Percentiles rank a stretch among this genome's conserved stretches.
These are phyloP conservation scores for Diplodia scrobiculata DNA, from an alignment of 2,329 filamentous ascomycete species.

Conservation along the genomic window DNA sequence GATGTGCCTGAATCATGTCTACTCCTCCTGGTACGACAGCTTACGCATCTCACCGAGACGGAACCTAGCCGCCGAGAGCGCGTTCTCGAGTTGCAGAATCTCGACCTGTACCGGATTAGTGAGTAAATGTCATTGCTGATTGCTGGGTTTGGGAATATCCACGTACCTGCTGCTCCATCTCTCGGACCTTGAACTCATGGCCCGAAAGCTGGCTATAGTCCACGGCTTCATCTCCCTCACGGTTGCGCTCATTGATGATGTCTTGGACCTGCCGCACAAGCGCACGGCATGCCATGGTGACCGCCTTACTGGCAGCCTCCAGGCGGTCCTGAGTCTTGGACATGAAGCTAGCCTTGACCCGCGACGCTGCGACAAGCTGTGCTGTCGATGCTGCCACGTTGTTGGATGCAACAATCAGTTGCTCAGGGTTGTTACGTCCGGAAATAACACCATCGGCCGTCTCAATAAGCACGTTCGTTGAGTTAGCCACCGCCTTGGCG, in stretches of 20 bases:
- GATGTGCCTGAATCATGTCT: neutral
- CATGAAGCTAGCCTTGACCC: conserved; percentile 98
- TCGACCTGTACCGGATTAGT: conserved; percentile 67
- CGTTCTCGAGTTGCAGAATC: conserved; percentile 92
- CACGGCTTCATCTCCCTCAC: conserved; percentile 73
- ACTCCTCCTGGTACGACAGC: conserved; percentile 85
- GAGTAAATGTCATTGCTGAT: neutral
- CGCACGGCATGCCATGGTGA: conserved; percentile 81
- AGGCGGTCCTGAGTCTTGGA: conserved; percentile 92
- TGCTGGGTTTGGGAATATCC: neutral
- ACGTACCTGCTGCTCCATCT: conserved; percentile 99
- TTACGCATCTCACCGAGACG: conserved; percentile 96
- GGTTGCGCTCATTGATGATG: conserved; percentile 85
- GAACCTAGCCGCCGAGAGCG: conserved; percentile 74
- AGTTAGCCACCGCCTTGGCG: conserved; percentile 90
- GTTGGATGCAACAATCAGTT: conserved; percentile 96
- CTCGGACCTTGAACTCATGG: conserved; percentile 96
- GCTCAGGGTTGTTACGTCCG: conserved; percentile 88
- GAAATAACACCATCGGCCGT: conserved; percentile 95
- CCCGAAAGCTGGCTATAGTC: conserved; percentile 87
- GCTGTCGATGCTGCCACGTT: conserved; percentile 95
- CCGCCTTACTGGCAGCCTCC: conserved; percentile 88
- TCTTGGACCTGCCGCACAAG: conserved; percentile 91
- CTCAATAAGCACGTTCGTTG: conserved; percentile 95
- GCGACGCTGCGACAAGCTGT: conserved; percentile 90